Percentiles rank a stretch among this genome's conserved stretches.
Evolutionary conservation across 805 yeast species (phyloP).

Genomic region (Spathaspora hagerdaliae): DNA sequence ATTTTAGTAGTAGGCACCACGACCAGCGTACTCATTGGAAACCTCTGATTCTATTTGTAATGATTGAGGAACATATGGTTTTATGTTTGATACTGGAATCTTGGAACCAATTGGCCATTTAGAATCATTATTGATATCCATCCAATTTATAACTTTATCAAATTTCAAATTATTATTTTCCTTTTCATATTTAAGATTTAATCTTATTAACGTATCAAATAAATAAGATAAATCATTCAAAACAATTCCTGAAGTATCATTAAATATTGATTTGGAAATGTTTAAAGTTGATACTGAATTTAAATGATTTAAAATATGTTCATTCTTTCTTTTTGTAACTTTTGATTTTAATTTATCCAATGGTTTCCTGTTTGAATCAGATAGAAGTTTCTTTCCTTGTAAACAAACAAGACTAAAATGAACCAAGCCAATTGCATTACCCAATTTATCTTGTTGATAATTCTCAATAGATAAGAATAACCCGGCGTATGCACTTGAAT

Average conservation of each 20-base stretch:
- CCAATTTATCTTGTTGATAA: conserved; percentile 42
- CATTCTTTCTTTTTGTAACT: conserved; percentile 27
- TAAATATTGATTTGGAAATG: conserved; percentile 32
- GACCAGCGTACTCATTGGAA: conserved; percentile 5
- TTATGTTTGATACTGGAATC: conserved; percentile 29
- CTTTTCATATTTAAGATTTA: conserved; percentile 39
- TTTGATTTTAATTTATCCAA: conserved; percentile 20
- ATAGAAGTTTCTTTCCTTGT: conserved; percentile 26
- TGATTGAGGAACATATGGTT: conserved; percentile 19
- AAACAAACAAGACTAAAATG: conserved; percentile 32
- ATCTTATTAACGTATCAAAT: conserved; percentile 37
- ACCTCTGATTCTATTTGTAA: not conserved
- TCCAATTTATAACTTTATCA: conserved; percentile 32
- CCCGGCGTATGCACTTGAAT: conserved; percentile 41
- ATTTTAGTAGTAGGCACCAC: conserved; percentile 8
- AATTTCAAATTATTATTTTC: conserved; percentile 40
- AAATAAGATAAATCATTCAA: conserved; percentile 33
- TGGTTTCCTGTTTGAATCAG: conserved; percentile 3
- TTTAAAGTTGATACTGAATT: conserved; percentile 32
- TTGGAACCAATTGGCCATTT: conserved; percentile 41
- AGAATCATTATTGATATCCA: conserved; percentile 31
- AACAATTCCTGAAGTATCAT: conserved; percentile 28
- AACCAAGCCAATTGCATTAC: conserved; percentile 44
- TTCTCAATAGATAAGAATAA: conserved; percentile 41
- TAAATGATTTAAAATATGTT: conserved; percentile 24